These are phyloP conservation scores for Malania oleifera DNA, from an alignment of 164 flowering plant species.

Conservation along the genomic window DNA sequence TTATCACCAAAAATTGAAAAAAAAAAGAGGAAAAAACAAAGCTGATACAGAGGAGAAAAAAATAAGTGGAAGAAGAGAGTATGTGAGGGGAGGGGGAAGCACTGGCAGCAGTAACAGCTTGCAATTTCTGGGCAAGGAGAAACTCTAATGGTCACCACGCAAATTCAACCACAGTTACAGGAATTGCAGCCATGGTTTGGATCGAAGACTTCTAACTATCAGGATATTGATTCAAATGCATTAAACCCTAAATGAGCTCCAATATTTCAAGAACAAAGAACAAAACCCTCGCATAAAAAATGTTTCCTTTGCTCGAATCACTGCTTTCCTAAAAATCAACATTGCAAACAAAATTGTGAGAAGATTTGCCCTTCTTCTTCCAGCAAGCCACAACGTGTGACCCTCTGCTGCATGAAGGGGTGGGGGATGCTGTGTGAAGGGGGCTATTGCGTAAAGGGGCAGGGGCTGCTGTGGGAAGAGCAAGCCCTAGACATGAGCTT, in stretches of 20 bases:
- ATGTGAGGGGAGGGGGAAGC: no score
- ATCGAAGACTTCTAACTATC: constrained; percentile 75
- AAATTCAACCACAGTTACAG: constrained; percentile 48
- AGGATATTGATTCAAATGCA: constrained; percentile 73
- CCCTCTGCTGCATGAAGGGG: neutral
- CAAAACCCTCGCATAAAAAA: constrained; percentile 35
- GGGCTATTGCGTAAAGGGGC: no score
- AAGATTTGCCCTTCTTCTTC: constrained; percentile 28
- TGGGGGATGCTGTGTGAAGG: no score
- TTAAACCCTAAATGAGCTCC: constrained; percentile 38
- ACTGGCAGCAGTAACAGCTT: no score
- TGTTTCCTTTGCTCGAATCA: constrained; percentile 17
- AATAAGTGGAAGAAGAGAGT: no score
- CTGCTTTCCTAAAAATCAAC: constrained; percentile 4
- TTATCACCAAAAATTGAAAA: no score
- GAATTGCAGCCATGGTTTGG: constrained; percentile 63
- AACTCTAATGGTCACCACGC: no score
- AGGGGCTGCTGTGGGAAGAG: no score
- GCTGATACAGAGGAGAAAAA: no score
- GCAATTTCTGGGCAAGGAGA: no score
- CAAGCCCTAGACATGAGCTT: no score
- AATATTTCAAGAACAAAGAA: constrained; percentile 49
- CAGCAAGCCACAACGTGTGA: neutral
- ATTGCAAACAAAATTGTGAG: constrained; percentile 2
- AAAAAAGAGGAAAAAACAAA: no score